phyloP scores from a whole-genome alignment of 208 protist genomes.

The Crithidia brevicula region DNA sequence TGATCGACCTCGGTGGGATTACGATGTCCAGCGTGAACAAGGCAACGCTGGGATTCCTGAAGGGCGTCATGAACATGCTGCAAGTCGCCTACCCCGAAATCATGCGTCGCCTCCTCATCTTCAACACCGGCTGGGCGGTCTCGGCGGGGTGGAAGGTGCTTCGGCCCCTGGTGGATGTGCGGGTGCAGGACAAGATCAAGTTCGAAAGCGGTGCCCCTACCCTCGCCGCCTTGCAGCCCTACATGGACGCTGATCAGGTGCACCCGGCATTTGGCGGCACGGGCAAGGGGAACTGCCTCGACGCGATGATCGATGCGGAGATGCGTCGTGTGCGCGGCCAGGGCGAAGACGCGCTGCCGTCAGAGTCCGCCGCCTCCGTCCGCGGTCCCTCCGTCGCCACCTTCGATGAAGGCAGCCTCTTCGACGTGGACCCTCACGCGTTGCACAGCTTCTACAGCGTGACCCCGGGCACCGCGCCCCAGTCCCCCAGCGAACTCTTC shows the following conservation, averaged over 20 bases:
- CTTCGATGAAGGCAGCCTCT: conserved; percentile 13
- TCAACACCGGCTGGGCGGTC: conserved; percentile 82
- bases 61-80: conserved; percentile 51
- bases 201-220: conserved; percentile 62
- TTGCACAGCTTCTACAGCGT: conserved; percentile 28
- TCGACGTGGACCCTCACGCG: conserved; percentile 13
- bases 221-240: conserved; percentile 42
- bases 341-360: not conserved
- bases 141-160: conserved; percentile 82
- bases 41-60: conserved; percentile 51
- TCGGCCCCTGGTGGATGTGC: conserved; percentile 62
- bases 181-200: conserved; percentile 82
- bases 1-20: conserved; percentile 73
- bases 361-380: not conserved
- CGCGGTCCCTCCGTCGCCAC: not conserved
- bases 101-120: conserved; percentile 73
- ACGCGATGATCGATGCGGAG: conserved; percentile 43
- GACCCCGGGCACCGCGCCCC: conserved; percentile 2
- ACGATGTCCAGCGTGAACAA: conserved; percentile 69
- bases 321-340: conserved; percentile 19
- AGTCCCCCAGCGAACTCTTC: not conserved
- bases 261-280: conserved; percentile 56
- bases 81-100: conserved; percentile 88
- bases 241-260: conserved; percentile 56
- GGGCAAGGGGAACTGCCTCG: conserved; percentile 36